phyloP scores from a whole-genome alignment of 371 early-diverging fungal genomes.

The Apophysomyces elegans region DNA sequence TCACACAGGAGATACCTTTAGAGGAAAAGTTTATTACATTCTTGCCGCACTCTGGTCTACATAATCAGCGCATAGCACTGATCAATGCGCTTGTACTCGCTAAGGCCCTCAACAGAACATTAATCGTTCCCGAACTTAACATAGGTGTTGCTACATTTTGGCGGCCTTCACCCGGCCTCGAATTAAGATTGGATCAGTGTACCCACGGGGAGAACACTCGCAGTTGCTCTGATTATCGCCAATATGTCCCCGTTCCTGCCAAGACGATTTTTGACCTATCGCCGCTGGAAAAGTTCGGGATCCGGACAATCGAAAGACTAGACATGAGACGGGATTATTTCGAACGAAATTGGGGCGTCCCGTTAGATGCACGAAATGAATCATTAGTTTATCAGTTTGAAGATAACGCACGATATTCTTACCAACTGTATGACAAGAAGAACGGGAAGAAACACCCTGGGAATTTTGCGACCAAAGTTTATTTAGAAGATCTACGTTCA shows the following conservation, averaged over 20 bases:
- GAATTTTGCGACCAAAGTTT: slow-evolving; percentile 33
- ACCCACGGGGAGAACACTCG: not conserved
- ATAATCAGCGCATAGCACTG: slow-evolving; percentile 60
- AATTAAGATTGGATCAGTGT: slow-evolving; percentile 17
- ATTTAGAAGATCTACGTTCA: slow-evolving; percentile 37
- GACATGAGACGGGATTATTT: slow-evolving; percentile 39
- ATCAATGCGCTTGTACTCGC: slow-evolving; percentile 62
- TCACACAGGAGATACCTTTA: not conserved
- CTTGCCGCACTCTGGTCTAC: slow-evolving; percentile 65
- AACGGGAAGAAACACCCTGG: slow-evolving; percentile 19
- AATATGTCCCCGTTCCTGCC: slow-evolving; percentile 30
- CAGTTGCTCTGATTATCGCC: slow-evolving; percentile 18
- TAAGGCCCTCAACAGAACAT: slow-evolving; percentile 59
- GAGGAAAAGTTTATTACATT: slow-evolving; percentile 53
- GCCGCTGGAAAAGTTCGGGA: slow-evolving; percentile 25
- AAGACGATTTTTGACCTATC: slow-evolving; percentile 31
- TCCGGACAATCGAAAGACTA: slow-evolving; percentile 33
- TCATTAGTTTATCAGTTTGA: slow-evolving; percentile 27
- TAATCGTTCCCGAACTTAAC: slow-evolving; percentile 54
- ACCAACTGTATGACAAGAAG: slow-evolving; percentile 49
- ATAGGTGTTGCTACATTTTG: slow-evolving; percentile 43
- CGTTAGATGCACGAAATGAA: slow-evolving; percentile 15
- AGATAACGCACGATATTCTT: slow-evolving; percentile 45
- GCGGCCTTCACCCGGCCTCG: slow-evolving; percentile 25
- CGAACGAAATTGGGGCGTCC: slow-evolving; percentile 14